Conservation (phyloP, 2,329 filamentous ascomycete species). For the Domatiomyces globalis region DNA sequence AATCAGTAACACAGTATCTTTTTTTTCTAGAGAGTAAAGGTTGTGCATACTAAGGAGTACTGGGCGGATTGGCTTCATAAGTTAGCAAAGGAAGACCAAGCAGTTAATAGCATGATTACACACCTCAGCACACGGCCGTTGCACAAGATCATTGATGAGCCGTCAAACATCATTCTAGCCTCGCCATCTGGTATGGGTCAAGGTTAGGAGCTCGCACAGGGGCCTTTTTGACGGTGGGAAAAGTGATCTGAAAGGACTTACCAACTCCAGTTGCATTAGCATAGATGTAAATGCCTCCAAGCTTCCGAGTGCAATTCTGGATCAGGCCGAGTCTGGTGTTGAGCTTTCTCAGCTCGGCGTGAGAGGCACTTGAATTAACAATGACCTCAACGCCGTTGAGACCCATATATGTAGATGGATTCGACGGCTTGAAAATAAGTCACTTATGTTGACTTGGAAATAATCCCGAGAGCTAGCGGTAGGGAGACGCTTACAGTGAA, state of each 20-base stretch:
- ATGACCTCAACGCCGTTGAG: conserved; percentile 59
- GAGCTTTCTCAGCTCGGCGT: conserved; percentile 55
- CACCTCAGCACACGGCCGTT: conserved; percentile 18
- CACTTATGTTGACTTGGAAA: background rate
- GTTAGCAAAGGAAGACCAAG: conserved; percentile 1
- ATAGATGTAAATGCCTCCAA: conserved; percentile 41
- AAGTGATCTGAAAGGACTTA: conserved; percentile 1
- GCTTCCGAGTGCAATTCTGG: conserved; percentile 43
- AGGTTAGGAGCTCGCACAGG: conserved; percentile 51
- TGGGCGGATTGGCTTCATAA: conserved; percentile 5
- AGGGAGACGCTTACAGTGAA: conserved; percentile 39
- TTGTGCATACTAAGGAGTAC: conserved; percentile 4
- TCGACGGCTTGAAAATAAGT: conserved; percentile 1
- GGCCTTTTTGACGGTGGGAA: conserved; percentile 36
- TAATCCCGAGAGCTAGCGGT: conserved; percentile 9
- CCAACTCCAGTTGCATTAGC: conserved; percentile 39
- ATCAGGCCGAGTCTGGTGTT: conserved; percentile 51
- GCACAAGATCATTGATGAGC: conserved; percentile 16
- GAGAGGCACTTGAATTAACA: conserved; percentile 54
- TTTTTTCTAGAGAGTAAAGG: background rate
- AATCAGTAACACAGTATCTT: background rate
- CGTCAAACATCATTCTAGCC: conserved; percentile 13
- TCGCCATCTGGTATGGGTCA: conserved; percentile 24
- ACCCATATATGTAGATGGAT: conserved; percentile 13
- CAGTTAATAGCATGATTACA: background rate